A percentile compares a stretch with the other conserved stretches of the same genome.
phyloP scores from a whole-genome alignment of 192 early-diverging fungal species.

The Dimargaris verticillata region DNA sequence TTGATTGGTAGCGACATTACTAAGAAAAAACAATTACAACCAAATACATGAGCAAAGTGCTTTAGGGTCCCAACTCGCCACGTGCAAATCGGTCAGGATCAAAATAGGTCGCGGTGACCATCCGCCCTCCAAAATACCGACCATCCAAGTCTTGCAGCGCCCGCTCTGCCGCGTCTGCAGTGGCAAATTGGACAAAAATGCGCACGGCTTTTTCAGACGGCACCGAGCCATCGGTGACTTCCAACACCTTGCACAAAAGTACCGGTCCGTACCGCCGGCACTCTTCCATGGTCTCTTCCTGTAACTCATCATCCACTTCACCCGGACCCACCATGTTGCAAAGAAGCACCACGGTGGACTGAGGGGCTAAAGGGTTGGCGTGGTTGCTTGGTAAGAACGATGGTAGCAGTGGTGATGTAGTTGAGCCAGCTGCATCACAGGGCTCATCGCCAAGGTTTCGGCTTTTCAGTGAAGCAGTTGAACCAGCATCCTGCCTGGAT shows the following conservation, averaged over 20 bases:
- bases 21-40: no score
- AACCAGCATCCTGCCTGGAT: background rate
- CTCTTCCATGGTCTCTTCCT: constrained; percentile 61
- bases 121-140: constrained; percentile 59
- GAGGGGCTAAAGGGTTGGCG: background rate
- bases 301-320: constrained; percentile 55
- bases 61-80: constrained; percentile 38
- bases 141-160: constrained; percentile 44
- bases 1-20: no score
- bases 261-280: constrained; percentile 66
- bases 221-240: constrained; percentile 36
- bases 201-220: constrained; percentile 51
- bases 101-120: constrained; percentile 43
- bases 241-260: constrained; percentile 44
- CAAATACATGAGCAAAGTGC: no score
- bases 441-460: background rate
- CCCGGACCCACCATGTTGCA: constrained; percentile 23
- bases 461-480: background rate
- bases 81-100: constrained; percentile 36
- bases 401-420: background rate
- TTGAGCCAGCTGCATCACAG: background rate
- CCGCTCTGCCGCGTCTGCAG: constrained; percentile 26
- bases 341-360: background rate
- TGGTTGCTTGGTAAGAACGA: background rate
- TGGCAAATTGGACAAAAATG: constrained; percentile 60